Evolutionary conservation across 805 yeast species (phyloP), one percentile per base, ranked within the genome.

Genomic region (Candida anglica): DNA sequence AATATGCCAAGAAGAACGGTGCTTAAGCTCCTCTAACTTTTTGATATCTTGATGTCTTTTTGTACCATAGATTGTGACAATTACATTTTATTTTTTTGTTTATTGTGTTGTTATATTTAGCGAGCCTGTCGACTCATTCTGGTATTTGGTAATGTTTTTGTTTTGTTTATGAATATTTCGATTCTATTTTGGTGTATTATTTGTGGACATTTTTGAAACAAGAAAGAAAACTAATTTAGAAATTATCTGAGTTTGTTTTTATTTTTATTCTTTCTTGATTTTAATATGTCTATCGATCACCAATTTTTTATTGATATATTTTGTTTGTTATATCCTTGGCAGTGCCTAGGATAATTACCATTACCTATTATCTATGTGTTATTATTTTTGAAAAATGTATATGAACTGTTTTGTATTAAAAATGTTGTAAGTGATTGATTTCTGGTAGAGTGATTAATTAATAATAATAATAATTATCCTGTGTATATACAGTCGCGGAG

Each of bases 1-100:
- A 81, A 56, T 86, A 86, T 58, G 73, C 75, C 44, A 64, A 72
- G 59, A 63, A 56, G 56, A 32, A 32, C 28, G 29, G 34, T 19
- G 29, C 28, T 25, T 32, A 32, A 32, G 13, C 24, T 11, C 25
- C 16, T 13, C 9, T 28, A 27, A 27, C 14, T 27, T 7, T 15
- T 10, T 15, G 13, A 13, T 27, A 6, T 13, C 11, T 27, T 29
- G 16, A n/a, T 7, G 26, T n/a, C 7, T 30, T 22, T 14, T 17
- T 32, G 34, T 32, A 32, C 29, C 34, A 32, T 32, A 32, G 28
- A 26, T n/a, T 13, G 15, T n/a, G 28, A 10, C 28, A 15, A 15
- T n/a, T n/a, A n/a, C 28, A n/a, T 13, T 5, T 15, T 26, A 10
- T 15, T n/a, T 26, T 15, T 26, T 26, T 26, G 19, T 26, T 17